Conservation (phyloP, 345 rosid species). For the Ceriops zippeliana region DNA sequence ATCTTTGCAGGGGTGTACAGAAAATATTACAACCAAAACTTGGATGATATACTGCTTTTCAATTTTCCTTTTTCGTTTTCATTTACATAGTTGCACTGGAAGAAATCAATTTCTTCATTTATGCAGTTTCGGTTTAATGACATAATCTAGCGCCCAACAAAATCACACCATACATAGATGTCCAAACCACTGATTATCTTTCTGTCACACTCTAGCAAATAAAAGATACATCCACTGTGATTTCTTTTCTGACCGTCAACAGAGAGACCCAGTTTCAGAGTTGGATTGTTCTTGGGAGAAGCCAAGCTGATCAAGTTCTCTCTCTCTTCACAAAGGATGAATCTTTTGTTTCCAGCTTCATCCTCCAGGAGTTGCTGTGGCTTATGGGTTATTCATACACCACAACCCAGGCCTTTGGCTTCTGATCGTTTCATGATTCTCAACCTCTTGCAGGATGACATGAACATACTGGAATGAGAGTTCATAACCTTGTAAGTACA, state of each 20-base stretch:
- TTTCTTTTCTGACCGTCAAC: conserved; percentile 9
- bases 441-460: conserved; percentile 71
- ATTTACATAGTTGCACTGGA: conserved; percentile 22
- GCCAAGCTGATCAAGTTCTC: conserved; percentile 32
- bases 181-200: conserved; percentile 17
- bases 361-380: conserved; percentile 14
- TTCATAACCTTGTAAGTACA: conserved; percentile 9
- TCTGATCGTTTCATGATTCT: conserved; percentile 87
- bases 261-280: conserved; percentile 23
- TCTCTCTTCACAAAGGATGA: conserved; percentile 12
- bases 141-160: conserved; percentile 13
- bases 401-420: conserved; percentile 70
- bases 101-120: conserved; percentile 18
- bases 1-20: conserved; percentile 15
- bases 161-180: conserved; percentile 18
- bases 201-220: conserved; percentile 9
- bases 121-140: conserved; percentile 25
- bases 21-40: conserved; percentile 28
- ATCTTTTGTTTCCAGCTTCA: not conserved
- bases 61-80: not conserved
- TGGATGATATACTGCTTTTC: conserved; percentile 12
- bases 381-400: conserved; percentile 31
- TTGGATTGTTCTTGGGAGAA: conserved; percentile 35
- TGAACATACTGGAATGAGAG: conserved; percentile 64
- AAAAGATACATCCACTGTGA: conserved; percentile 11